A percentile compares a stretch with the other conserved stretches of the same genome.
These are phyloP conservation scores for Xylaria sp. DNA, from an alignment of 2,329 filamentous ascomycete genomes.

Conservation along the genomic window DNA sequence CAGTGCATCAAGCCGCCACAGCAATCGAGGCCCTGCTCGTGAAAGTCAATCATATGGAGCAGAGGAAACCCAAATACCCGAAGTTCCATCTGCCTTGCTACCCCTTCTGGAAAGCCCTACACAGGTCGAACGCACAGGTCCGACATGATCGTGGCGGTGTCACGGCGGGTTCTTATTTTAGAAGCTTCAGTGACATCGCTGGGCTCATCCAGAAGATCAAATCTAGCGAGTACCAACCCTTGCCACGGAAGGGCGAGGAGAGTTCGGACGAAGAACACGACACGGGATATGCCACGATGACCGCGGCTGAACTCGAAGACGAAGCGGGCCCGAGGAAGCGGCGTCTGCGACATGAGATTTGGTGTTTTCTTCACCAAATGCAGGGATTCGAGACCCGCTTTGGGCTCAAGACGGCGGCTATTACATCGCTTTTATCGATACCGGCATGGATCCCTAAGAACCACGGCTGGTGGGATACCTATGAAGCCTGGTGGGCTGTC, in stretches of 20 bases:
- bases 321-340: slow-evolving; percentile 39
- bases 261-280: slow-evolving; percentile 31
- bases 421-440: slow-evolving; percentile 54
- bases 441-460: slow-evolving; percentile 54
- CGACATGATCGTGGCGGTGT: slow-evolving; percentile 61
- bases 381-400: slow-evolving; percentile 62
- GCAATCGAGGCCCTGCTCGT: slow-evolving; percentile 50
- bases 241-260: slow-evolving; percentile 29
- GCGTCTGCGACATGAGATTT: slow-evolving; percentile 49
- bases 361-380: slow-evolving; percentile 53
- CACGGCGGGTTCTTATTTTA: slow-evolving; percentile 47
- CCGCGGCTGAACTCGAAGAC: slow-evolving; percentile 42
- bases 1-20: slow-evolving; percentile 54
- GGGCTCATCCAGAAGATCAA: slow-evolving; percentile 48
- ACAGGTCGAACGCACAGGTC: slow-evolving; percentile 59
- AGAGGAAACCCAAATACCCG: slow-evolving; percentile 42
- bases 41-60: slow-evolving; percentile 53
- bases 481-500: slow-evolving; percentile 62
- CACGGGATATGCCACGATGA: slow-evolving; percentile 43
- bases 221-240: slow-evolving; percentile 41
- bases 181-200: slow-evolving; percentile 49
- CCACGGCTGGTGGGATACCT: slow-evolving; percentile 56
- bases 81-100: slow-evolving; percentile 56
- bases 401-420: slow-evolving; percentile 57
- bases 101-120: slow-evolving; percentile 54